Base-by-base conservation (phyloP, 495 filamentous ascomycete genomes). In the Lophium mytilinum region DNA sequence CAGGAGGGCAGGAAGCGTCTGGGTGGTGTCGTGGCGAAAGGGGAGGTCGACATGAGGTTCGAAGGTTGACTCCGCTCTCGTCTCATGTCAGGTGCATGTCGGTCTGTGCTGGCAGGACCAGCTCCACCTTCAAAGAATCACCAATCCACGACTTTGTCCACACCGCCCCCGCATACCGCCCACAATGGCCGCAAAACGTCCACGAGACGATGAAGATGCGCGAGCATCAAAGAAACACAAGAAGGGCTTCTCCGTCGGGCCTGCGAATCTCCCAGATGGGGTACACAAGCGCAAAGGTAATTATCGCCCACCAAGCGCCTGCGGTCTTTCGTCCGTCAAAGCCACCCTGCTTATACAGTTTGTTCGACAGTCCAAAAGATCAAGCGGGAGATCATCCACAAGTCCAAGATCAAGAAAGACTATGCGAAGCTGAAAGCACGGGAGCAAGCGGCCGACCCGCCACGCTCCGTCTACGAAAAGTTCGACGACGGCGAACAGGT, bases 211-310 rank as follows among this genome's bases (percentile, higher is more conserved):
- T 53, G 55, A 53, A n/a, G 33, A 56, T 15, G 66, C 65, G 48
- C 69, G 71, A 57, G 69, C 66, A 10, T 62, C 66, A 19, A 67
- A 68, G 53, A 81, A 81, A 63, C 74, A 76, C 59, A 80, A 74
- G 62, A 85, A 82, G 66, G 84, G 82, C 21, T 88, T 89, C 75
- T 82, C 80, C 14, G 85, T 96, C 45, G 93, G 92, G 2, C 93
- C 93, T 46, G 89, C 85, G 43, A 95, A 96, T 68, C 78, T 98
- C 15, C 93, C 93, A 21, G 92, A 97, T 71, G 93, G 93, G 37
- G 84, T 86, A 15, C 87, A 94, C 80, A 82, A 83, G 63, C 88
- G 93, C 57, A 96, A 96, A 80, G 81, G 91, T 93, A 43, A 30
- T 30, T 30, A 30, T 30, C 6, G 24, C 24, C 24, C 24, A 30